Percentiles rank a stretch among this genome's conserved stretches.
Conservation (phyloP, 371 early-diverging fungal genomes). For the Dinochytrium kinnereticum region DNA sequence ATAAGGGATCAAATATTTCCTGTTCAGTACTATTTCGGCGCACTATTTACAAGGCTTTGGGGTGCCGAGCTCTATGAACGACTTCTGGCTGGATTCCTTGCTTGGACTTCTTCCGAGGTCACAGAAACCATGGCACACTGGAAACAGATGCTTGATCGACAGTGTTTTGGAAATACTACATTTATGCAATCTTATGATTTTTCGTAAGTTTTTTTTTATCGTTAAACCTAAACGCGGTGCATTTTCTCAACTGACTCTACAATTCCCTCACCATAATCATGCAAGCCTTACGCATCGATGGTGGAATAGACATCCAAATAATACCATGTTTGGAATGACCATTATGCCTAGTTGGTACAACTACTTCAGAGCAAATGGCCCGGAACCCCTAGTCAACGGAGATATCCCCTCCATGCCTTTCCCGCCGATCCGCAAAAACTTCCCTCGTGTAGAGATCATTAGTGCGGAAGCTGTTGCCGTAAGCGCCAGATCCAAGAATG, state of each 20-base stretch:
- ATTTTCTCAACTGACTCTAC: too few relatives aligned
- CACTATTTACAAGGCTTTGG: neutral
- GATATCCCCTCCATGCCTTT: conserved; percentile 10
- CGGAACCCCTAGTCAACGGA: neutral
- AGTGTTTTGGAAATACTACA: neutral
- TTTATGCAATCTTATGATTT: neutral
- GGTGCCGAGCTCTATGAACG: neutral
- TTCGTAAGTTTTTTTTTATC: neutral
- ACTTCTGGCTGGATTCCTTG: neutral
- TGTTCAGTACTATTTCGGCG: neutral
- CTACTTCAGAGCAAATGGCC: neutral
- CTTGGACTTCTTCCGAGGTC: neutral
- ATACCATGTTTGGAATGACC: neutral
- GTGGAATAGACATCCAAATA: neutral
- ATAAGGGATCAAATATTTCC: neutral
- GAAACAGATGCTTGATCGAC: conserved; percentile 6
- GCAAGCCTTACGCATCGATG: too few relatives aligned
- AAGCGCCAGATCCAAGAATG: neutral
- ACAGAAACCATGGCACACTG: neutral
- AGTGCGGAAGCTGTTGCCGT: conserved; percentile 13
- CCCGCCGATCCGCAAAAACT: neutral
- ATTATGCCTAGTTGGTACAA: conserved; percentile 1
- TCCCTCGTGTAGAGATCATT: neutral
- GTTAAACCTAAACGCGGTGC: neutral
- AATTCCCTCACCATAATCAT: too few relatives aligned